Evolutionary conservation across 2,329 filamentous ascomycete genomes (phyloP).

Genomic region (Neonectria sp.): DNA sequence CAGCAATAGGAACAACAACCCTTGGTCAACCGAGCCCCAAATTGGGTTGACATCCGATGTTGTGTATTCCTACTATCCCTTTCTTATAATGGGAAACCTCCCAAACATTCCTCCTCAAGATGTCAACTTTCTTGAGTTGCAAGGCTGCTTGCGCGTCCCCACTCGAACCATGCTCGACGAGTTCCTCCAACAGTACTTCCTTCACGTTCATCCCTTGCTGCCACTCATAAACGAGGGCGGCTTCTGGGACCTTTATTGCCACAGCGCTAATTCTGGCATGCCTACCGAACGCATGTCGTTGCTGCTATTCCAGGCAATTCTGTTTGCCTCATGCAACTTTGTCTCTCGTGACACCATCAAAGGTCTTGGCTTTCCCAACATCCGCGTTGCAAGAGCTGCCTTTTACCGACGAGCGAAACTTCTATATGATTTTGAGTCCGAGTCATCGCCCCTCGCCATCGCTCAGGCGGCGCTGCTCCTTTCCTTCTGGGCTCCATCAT

Average conservation of each 20-base stretch:
- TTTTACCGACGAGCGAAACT: constrained; percentile 59
- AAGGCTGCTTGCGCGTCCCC: constrained; percentile 34
- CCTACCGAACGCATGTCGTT: constrained; percentile 56
- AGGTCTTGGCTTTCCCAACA: constrained; percentile 59
- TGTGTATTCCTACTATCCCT: constrained; percentile 37
- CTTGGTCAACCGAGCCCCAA: constrained; percentile 17
- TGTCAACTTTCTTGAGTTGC: constrained; percentile 34
- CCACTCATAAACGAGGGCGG: constrained; percentile 37
- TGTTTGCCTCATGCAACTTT: constrained; percentile 62
- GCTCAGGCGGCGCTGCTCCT: constrained; percentile 61
- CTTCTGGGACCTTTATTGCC: constrained; percentile 42
- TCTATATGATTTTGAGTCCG: constrained; percentile 61
- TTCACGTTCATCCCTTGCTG: constrained; percentile 35
- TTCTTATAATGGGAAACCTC: constrained; percentile 34
- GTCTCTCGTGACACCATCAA: constrained; percentile 58
- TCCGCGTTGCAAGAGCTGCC: constrained; percentile 59
- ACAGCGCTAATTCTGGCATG: constrained; percentile 20
- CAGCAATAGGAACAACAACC: constrained; percentile 7
- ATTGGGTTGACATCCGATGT: constrained; percentile 28
- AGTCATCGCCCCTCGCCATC: constrained; percentile 58
- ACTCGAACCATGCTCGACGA: constrained; percentile 30
- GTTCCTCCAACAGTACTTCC: constrained; percentile 39
- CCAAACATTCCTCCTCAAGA: constrained; percentile 33
- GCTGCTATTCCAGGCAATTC: constrained; percentile 62
- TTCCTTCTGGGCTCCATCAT: constrained; percentile 58